Evolutionary conservation across 2,329 filamentous ascomycete species (phyloP).

Genomic region (Chaetomiaceae sp.): DNA sequence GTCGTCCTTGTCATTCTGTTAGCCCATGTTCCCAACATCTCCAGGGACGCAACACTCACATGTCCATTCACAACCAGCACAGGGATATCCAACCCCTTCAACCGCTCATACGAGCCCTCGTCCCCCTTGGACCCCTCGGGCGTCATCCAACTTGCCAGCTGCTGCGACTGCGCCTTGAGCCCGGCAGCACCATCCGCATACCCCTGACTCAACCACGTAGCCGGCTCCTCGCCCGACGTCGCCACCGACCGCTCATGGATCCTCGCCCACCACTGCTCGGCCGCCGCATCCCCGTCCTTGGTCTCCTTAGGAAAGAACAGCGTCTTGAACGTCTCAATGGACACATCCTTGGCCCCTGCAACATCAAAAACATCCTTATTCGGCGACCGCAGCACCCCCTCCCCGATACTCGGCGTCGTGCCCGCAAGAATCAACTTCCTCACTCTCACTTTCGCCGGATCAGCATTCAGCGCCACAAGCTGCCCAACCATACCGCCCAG

Average conservation of each 20-base stretch:
- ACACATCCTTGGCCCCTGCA: constrained; percentile 31
- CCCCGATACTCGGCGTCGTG: constrained; percentile 38
- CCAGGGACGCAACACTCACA: constrained; percentile 29
- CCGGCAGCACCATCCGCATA: constrained; percentile 28
- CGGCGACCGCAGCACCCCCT: constrained; percentile 31
- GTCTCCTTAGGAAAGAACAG: constrained; percentile 34
- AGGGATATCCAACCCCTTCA: constrained; percentile 34
- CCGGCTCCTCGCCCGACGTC: constrained; percentile 17
- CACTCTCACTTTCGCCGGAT: constrained; percentile 31
- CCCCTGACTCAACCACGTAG: constrained; percentile 21
- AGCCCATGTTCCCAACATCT: too few relatives aligned
- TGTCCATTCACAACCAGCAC: constrained; percentile 37
- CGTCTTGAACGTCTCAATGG: constrained; percentile 32
- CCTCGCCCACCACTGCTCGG: constrained; percentile 31
- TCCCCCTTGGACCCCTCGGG: constrained; percentile 31
- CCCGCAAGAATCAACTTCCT: constrained; percentile 42
- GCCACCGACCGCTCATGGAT: constrained; percentile 28
- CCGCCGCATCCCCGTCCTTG: constrained; percentile 9
- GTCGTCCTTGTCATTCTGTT: constrained; percentile 18
- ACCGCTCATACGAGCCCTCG: constrained; percentile 33
- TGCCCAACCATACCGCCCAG: constrained; percentile 47
- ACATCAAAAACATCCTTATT: constrained; percentile 5
- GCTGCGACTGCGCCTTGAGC: constrained; percentile 31
- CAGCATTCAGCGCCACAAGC: constrained; percentile 37
- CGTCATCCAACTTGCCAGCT: constrained; percentile 32